Base-by-base conservation (phyloP, 345 rosid genomes). In the Capsella bursapastoris region DNA sequence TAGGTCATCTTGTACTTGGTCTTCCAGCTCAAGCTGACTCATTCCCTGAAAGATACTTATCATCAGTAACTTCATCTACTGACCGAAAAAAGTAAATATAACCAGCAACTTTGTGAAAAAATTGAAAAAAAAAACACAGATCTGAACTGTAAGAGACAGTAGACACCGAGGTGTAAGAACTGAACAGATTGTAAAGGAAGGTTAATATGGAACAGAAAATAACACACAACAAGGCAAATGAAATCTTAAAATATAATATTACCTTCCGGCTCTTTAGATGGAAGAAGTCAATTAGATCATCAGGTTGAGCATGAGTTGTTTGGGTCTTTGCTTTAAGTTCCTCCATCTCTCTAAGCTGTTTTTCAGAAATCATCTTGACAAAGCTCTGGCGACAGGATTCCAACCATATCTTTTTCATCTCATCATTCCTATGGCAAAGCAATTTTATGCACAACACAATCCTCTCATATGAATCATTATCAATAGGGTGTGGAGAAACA, bases 1-100 rank as follows among this genome's bases (percentile, higher is more conserved):
- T 28, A 94, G 81, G 83, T 94, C 98, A 74, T 94, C 98, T 82
- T 94, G 95, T 65, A 94, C 97, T 75, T 89, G 93, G 82, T 95
- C 99, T 84, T 95, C 99, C 90, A 95, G 84, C 79, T 95, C 99
- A 68, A 95, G 92, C 84, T 89, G 99, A 80, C 99, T 95, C 99
- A 95, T 95, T 57, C 99, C 99, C 99, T 95, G 84, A 28, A 69
- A 69, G 50, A 57, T 48, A 57, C 58, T 40, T 50, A 63, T 27
- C 15, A 50, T 73, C 40, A 63, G 66, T 34, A 37, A 12, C 16
- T 60, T 60, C 32, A 47, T 64, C 18, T 64, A 18, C 47, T 1
- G 22, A 18, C 70, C 5, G 3, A 63, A 50, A 52, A 0, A 31
- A 28, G 3, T 8, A 45, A 34, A 37, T 27, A 44, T 31, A 52